Conservation (phyloP, 1,284 basidiomycete species). For the Leccinum griseonigrum region DNA sequence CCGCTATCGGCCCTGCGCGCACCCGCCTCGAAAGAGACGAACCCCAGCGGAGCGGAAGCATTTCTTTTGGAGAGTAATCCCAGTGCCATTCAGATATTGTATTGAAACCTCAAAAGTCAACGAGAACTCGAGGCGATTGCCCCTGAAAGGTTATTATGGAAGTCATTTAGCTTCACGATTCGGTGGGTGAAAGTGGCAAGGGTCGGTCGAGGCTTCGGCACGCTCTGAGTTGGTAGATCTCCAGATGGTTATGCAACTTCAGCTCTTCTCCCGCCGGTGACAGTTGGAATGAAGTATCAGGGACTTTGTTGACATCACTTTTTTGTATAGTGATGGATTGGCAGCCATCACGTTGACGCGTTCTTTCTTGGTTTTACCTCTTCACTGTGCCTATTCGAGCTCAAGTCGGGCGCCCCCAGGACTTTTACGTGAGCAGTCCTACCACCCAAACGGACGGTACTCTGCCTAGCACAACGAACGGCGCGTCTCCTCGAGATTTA, state of each 20-base stretch:
- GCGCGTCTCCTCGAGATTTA: constrained; percentile 14
- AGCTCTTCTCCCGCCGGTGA: constrained; percentile 31
- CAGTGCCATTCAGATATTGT: constrained; percentile 5
- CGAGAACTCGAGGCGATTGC: constrained; percentile 16
- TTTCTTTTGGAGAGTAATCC: constrained; percentile 4
- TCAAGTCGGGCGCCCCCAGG: constrained; percentile 12
- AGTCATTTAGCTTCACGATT: constrained; percentile 11
- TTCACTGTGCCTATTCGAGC: constrained; percentile 14
- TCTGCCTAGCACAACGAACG: constrained; percentile 14
- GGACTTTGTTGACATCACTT: constrained; percentile 23
- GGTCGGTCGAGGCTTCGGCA: constrained; percentile 13
- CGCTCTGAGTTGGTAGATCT: constrained; percentile 21
- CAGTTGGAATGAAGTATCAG: constrained; percentile 19
- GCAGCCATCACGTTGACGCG: constrained; percentile 18
- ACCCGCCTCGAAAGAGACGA: neutral
- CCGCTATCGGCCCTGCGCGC: neutral
- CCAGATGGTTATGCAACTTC: constrained; percentile 13
- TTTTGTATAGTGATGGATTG: constrained; percentile 21
- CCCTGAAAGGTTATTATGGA: constrained; percentile 29
- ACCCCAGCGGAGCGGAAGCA: constrained; percentile 3
- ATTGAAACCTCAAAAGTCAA: constrained; percentile 15
- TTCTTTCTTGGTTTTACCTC: constrained; percentile 25
- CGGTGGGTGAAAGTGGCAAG: constrained; percentile 18
- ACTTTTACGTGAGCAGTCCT: constrained; percentile 23
- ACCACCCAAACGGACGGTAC: constrained; percentile 14